Evolutionary conservation across 23 red algal species (phyloP).

Genomic region (Agarophyton chilense): DNA sequence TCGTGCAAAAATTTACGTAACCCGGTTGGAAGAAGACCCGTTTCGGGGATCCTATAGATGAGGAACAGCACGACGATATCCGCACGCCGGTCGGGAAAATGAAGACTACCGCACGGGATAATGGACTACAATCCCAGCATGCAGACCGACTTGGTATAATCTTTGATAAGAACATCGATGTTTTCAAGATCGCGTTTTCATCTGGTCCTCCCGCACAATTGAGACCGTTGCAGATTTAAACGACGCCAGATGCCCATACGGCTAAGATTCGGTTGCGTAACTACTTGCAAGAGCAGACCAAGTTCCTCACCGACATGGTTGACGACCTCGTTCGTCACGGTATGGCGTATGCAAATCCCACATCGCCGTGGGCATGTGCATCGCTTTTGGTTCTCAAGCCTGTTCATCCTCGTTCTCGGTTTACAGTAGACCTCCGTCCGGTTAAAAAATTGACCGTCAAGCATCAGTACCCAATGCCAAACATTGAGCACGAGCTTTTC

Average conservation of each 20-base stretch:
- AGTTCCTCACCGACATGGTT: conserved; percentile 13
- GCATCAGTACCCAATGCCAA: conserved; percentile 37
- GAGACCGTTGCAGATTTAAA: not conserved
- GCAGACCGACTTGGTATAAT: not conserved
- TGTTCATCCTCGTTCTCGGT: not conserved
- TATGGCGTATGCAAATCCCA: conserved; percentile 28
- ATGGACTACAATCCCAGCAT: not conserved
- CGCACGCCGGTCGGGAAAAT: too few species aligned
- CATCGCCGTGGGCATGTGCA: conserved; percentile 32
- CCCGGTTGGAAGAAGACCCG: too few species aligned
- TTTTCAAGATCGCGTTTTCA: conserved; percentile 39
- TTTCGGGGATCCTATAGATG: too few species aligned
- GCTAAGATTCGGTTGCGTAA: conserved; percentile 48
- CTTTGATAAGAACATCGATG: not conserved
- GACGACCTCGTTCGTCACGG: conserved; percentile 29
- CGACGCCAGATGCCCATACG: conserved; percentile 3
- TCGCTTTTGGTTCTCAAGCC: conserved; percentile 55
- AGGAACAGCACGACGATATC: too few species aligned
- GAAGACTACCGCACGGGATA: not conserved
- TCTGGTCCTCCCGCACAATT: conserved; percentile 24
- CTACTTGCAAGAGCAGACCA: conserved; percentile 7
- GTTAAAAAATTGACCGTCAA: conserved; percentile 23
- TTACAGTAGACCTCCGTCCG: conserved; percentile 18
- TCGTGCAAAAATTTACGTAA: not conserved
- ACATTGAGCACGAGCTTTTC: conserved; percentile 24